Percentiles rank a stretch among this genome's conserved stretches.
Conservation (phyloP, 495 filamentous ascomycete genomes). For the Xylaria grammica region DNA sequence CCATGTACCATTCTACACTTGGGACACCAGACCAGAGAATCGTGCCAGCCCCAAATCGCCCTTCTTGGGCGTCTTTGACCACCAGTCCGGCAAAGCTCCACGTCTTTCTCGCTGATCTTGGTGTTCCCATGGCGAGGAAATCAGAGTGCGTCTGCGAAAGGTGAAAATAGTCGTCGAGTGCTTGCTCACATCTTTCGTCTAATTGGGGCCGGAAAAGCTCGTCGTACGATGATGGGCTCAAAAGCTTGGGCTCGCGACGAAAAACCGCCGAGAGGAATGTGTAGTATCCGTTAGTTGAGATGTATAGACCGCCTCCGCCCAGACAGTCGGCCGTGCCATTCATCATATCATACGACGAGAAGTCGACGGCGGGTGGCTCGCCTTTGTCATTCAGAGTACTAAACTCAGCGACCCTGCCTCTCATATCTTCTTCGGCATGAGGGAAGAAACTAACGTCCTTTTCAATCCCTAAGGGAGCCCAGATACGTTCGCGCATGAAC, state of each 20-base stretch:
- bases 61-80: slow-evolving; percentile 34
- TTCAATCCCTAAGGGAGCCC: slow-evolving; percentile 29
- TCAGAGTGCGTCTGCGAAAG: background rate
- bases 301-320: slow-evolving; percentile 61
- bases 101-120: slow-evolving; percentile 24
- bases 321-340: slow-evolving; percentile 44
- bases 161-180: slow-evolving; percentile 25
- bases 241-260: slow-evolving; percentile 49
- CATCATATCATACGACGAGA: slow-evolving; percentile 21
- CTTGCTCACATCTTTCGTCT: slow-evolving; percentile 31
- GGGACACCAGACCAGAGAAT: slow-evolving; percentile 26
- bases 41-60: slow-evolving; percentile 21
- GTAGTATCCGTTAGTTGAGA: slow-evolving; percentile 51
- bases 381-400: slow-evolving; percentile 33
- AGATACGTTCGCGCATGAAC: slow-evolving; percentile 33
- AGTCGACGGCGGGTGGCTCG: slow-evolving; percentile 25
- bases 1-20: slow-evolving; percentile 28
- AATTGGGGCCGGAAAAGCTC: slow-evolving; percentile 61
- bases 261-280: slow-evolving; percentile 56
- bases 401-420: slow-evolving; percentile 31
- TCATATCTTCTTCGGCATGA: slow-evolving; percentile 25
- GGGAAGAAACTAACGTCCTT: slow-evolving; percentile 37
- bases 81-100: slow-evolving; percentile 29
- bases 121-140: slow-evolving; percentile 24
- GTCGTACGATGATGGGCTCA: slow-evolving; percentile 48